These are phyloP conservation scores for Streptanthus diversifolius DNA, from an alignment of 345 rosid genomes.

Conservation along the genomic window DNA sequence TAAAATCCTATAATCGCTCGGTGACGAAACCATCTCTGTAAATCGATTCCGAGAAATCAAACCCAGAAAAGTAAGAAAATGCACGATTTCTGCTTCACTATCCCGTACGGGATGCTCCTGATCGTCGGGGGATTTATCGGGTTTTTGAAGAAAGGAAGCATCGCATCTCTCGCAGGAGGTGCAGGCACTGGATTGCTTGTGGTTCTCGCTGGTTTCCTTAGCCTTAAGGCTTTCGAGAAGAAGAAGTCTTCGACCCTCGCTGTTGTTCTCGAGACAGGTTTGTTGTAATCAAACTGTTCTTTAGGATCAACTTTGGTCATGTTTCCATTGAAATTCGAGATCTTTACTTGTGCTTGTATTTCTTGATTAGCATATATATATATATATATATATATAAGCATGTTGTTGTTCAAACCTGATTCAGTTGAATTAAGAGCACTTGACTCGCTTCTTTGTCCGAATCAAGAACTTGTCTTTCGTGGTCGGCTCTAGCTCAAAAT, in stretches of 20 bases:
- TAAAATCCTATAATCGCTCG: background rate
- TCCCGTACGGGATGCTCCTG: constrained; percentile 82
- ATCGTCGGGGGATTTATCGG: constrained; percentile 74
- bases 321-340: background rate
- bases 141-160: constrained; percentile 65
- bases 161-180: constrained; percentile 77
- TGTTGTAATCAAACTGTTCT: background rate
- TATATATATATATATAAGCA: too few species aligned
- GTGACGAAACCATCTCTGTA: background rate
- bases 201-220: constrained; percentile 66
- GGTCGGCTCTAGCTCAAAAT: background rate
- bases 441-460: background rate
- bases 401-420: background rate
- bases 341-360: background rate
- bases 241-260: constrained; percentile 60
- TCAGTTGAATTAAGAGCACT: background rate
- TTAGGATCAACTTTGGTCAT: background rate
- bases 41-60: background rate
- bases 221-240: constrained; percentile 77
- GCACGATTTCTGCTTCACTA: constrained; percentile 95
- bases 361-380: background rate
- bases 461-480: background rate
- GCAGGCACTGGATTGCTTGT: constrained; percentile 67
- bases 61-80: constrained; percentile 28
- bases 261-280: constrained; percentile 65